Conservation (phyloP, 305 asterid species). For the Fraxinus greggii region DNA sequence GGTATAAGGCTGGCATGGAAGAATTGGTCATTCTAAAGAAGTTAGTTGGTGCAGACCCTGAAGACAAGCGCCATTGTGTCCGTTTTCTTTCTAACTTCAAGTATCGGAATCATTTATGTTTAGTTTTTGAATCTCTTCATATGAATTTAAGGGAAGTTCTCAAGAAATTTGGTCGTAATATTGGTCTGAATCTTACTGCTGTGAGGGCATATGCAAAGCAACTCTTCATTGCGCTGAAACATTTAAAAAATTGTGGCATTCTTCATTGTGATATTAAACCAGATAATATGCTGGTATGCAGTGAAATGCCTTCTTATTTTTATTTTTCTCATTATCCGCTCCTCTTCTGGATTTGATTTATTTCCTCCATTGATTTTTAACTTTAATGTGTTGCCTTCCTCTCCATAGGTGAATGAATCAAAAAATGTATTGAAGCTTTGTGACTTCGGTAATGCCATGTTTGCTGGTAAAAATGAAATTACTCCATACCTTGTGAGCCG, state of each 20-base stretch:
- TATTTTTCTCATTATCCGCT: not conserved
- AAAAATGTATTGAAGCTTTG: conserved; percentile 91
- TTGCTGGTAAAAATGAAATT: conserved; percentile 95
- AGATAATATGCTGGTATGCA: conserved; percentile 93
- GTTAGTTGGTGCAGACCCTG: conserved; percentile 95
- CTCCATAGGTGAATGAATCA: conserved; percentile 79
- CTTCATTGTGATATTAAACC: conserved; percentile 99
- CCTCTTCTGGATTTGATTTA: not conserved
- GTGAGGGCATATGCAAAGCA: conserved; percentile 97
- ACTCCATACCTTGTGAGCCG: conserved; percentile 99
- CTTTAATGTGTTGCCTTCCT: conserved; percentile 6
- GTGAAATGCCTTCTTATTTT: conserved; percentile 8
- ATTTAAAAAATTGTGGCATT: conserved; percentile 88
- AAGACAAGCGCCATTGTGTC: conserved; percentile 93
- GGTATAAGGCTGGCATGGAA: conserved; percentile 98
- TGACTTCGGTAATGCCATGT: conserved; percentile 98
- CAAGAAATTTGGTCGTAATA: conserved; percentile 98
- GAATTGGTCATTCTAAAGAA: conserved; percentile 88
- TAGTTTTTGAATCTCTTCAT: conserved; percentile 99
- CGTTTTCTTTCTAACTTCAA: conserved; percentile 91
- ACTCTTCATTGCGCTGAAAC: conserved; percentile 91
- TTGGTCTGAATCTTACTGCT: conserved; percentile 96
- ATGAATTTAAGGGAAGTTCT: conserved; percentile 99
- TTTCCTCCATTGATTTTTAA: not conserved
- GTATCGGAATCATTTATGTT: conserved; percentile 97